These are phyloP conservation scores for Arthroderma uncinatum DNA, from an alignment of 2,329 filamentous ascomycete genomes.

Conservation along the genomic window DNA sequence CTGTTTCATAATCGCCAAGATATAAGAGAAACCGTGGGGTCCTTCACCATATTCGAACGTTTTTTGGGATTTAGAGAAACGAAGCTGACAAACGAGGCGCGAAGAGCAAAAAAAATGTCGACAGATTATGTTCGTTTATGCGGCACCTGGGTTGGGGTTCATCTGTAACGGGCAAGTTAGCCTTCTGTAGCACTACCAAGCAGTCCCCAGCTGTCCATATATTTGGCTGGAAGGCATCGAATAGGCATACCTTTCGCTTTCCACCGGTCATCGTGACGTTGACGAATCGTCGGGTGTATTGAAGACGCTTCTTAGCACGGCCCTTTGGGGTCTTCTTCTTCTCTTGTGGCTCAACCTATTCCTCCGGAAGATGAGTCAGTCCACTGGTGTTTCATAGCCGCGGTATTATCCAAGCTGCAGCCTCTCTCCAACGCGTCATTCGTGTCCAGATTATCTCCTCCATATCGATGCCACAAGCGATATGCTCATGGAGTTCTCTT, in stretches of 20 bases:
- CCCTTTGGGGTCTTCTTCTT: slow-evolving; percentile 97
- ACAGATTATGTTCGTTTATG: not conserved
- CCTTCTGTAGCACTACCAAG: not conserved
- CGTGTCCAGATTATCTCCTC: not conserved
- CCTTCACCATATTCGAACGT: not conserved
- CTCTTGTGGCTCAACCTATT: slow-evolving; percentile 76
- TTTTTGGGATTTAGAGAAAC: not conserved
- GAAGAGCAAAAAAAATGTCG: slow-evolving; percentile 1
- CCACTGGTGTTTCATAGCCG: not conserved
- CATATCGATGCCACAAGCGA: not conserved
- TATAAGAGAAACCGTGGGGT: not conserved
- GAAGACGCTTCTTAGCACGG: slow-evolving; percentile 91
- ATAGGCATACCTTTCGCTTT: slow-evolving; percentile 77
- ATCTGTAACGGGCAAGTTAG: slow-evolving; percentile 43
- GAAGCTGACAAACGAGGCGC: not conserved
- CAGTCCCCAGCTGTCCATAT: not conserved
- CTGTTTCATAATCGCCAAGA: not conserved
- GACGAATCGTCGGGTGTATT: slow-evolving; percentile 95
- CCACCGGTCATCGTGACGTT: slow-evolving; percentile 95
- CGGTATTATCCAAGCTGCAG: too few relatives aligned
- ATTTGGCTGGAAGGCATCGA: not conserved
- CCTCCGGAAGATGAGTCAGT: slow-evolving; percentile 1
- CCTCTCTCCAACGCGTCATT: not conserved
- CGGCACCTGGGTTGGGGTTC: slow-evolving; percentile 64
- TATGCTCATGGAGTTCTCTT: not conserved